Base-by-base conservation (phyloP, 495 filamentous ascomycete genomes). In the Penicillium canescens region DNA sequence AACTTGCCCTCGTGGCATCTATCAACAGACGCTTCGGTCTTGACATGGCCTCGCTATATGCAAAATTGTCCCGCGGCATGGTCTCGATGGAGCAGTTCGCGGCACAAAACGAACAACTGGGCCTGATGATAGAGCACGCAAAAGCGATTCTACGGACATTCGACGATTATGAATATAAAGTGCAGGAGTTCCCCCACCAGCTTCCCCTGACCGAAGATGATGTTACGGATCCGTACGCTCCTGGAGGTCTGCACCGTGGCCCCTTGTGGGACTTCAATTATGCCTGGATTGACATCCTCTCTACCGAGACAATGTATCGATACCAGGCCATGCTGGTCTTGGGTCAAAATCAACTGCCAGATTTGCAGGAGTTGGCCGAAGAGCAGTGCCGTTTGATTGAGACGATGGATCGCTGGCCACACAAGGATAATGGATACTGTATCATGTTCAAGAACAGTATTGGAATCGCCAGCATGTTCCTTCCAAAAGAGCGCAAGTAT, bases 31-130 rank as follows among this genome's bases (percentile, higher is more conserved):
- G 92, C 26, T 82, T 94, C 36, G 89, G 88, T 3, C 80, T 87
- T 56, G 90, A 97, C 40, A 86, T 93, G 79, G 85, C 90, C 6
- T 78, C 87, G 3, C 74, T 96, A 2, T 92, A 90, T 56, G 88
- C 91, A 1, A 86, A 79, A 60, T 51, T 80, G 5, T 72, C 74
- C 21, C 83, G 82, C 20, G 82, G 80, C 13, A 83, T 85, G 50
- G 78, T 96, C 46, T 76, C 78, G 0, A 73, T 82, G 44, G 82
- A 86, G 11, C 76, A 88, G 4, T 96, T 96, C 56, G 63, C 73
- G 1, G 62, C 55, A 6, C 82, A 90, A 54, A 86, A 90, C 56
- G 71, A 80, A 24, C 66, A 73, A 10, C 68, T 95, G 18, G 63
- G 71, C 1, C 67, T 72, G 14, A 77, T 73, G 33, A 66, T 92